phyloP scores from a whole-genome alignment of 2,329 filamentous ascomycete species.

The Paecilomyces sp. region DNA sequence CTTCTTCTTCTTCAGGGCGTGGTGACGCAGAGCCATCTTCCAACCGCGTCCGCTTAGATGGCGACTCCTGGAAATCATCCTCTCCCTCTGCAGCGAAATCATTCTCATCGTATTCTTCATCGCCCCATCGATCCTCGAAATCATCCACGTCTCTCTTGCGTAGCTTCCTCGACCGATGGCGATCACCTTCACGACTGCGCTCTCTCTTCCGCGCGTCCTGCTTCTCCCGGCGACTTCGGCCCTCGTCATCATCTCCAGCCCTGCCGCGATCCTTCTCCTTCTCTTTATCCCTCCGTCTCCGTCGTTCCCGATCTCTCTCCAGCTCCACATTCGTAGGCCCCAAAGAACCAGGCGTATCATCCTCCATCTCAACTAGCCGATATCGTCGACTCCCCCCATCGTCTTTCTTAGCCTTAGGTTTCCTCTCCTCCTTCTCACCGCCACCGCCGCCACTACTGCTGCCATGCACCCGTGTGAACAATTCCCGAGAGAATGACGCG shows the following conservation, averaged over 20 bases:
- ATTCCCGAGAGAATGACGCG: conserved; percentile 39
- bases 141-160: conserved; percentile 46
- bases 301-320: conserved; percentile 28
- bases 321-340: conserved; percentile 27
- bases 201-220: conserved; percentile 33
- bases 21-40: conserved; percentile 44
- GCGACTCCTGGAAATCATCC: conserved; percentile 60
- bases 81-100: conserved; percentile 41
- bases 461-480: conserved; percentile 30
- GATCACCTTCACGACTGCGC: conserved; percentile 31
- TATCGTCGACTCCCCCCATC: conserved; percentile 43
- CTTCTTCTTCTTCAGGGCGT: conserved; percentile 34
- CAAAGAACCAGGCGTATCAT: conserved; percentile 27
- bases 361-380: conserved; percentile 48
- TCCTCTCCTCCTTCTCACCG: conserved; percentile 2
- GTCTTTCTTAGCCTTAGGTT: conserved; percentile 14
- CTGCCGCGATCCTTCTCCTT: conserved; percentile 14
- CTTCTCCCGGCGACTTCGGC: conserved; percentile 19
- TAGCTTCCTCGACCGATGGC: conserved; percentile 44
- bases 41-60: conserved; percentile 63
- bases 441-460: conserved; percentile 14
- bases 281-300: conserved; percentile 12
- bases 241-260: conserved; percentile 6
- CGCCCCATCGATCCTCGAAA: conserved; percentile 74
- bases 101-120: conserved; percentile 53